Evolutionary conservation across 2,329 filamentous ascomycete genomes (phyloP).

Genomic region (Graphilbum sp.): DNA sequence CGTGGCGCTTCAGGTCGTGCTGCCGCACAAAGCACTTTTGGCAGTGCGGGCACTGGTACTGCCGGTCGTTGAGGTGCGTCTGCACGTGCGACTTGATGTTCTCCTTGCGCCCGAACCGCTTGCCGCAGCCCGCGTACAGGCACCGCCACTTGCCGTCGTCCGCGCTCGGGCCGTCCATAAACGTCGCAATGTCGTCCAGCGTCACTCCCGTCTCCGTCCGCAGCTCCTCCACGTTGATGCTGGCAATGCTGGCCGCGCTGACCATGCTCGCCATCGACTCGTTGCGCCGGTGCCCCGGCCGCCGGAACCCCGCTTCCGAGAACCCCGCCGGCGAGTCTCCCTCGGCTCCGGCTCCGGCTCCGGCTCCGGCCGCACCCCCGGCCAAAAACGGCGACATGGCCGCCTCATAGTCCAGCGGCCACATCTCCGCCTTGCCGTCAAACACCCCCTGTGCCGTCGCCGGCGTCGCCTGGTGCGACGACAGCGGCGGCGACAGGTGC

Average conservation of each 20-base stretch:
- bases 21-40: slow-evolving; percentile 92
- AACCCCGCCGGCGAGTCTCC: too few species aligned
- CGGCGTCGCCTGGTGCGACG: slow-evolving; percentile 35
- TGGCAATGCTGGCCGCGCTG: slow-evolving; percentile 42
- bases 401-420: slow-evolving; percentile 12
- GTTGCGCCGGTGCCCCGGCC: slow-evolving; percentile 32
- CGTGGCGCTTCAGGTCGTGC: slow-evolving; percentile 91
- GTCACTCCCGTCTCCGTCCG: slow-evolving; percentile 72
- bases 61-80: slow-evolving; percentile 89
- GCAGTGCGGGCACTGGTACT: slow-evolving; percentile 87
- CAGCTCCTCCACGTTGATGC: slow-evolving; percentile 48
- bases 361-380: slow-evolving; percentile 1
- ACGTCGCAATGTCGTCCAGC: slow-evolving; percentile 64
- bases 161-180: slow-evolving; percentile 56
- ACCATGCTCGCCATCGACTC: slow-evolving; percentile 42
- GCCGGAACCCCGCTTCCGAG: too few species aligned
- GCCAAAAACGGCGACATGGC: slow-evolving; percentile 6
- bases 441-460: slow-evolving; percentile 29
- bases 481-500: slow-evolving; percentile 28
- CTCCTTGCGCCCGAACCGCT: slow-evolving; percentile 90
- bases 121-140: slow-evolving; percentile 58
- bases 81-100: slow-evolving; percentile 98
- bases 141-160: slow-evolving; percentile 68
- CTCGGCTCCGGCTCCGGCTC: slow-evolving; percentile 13
- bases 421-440: slow-evolving; percentile 25